These are phyloP conservation scores for Cadophora sp. DNA, from an alignment of 2,329 filamentous ascomycete species.

Conservation along the genomic window DNA sequence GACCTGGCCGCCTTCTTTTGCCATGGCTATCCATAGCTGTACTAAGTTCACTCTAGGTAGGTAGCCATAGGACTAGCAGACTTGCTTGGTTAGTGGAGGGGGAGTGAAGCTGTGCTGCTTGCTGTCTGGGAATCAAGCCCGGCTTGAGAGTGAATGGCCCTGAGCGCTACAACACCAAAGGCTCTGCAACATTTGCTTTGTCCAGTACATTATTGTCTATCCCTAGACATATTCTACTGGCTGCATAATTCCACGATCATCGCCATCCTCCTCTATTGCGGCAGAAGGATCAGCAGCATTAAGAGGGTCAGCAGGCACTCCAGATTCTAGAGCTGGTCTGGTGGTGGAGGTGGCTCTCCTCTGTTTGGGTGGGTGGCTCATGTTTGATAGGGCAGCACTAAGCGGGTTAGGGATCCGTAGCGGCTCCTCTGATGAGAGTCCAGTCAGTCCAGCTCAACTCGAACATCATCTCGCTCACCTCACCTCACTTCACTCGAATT, in stretches of 20 bases:
- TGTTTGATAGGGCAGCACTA: slow-evolving; percentile 22
- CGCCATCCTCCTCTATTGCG: slow-evolving; percentile 10
- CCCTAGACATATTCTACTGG: neutral
- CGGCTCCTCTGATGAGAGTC: slow-evolving; percentile 1
- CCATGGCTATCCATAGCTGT: neutral
- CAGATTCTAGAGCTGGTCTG: slow-evolving; percentile 19
- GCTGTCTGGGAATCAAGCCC: slow-evolving; percentile 1
- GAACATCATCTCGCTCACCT: slow-evolving; percentile 17
- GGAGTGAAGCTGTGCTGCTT: neutral
- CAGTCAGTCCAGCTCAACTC: slow-evolving; percentile 16
- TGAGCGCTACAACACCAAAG: neutral
- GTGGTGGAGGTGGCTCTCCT: neutral
- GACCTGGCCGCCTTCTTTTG: neutral
- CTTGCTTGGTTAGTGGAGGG: neutral
- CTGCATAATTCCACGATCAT: neutral
- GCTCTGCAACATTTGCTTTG: neutral
- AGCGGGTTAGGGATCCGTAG: slow-evolving; percentile 12
- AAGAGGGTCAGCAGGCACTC: slow-evolving; percentile 31
- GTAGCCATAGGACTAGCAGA: neutral
- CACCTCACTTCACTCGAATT: neutral
- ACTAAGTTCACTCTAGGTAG: neutral
- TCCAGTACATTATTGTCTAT: neutral
- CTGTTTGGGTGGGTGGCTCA: neutral
- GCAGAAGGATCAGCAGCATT: slow-evolving; percentile 20
- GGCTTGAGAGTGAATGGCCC: neutral